phyloP scores from a whole-genome alignment of 148 eudicot genomes.

The Rhododendron molle region DNA sequence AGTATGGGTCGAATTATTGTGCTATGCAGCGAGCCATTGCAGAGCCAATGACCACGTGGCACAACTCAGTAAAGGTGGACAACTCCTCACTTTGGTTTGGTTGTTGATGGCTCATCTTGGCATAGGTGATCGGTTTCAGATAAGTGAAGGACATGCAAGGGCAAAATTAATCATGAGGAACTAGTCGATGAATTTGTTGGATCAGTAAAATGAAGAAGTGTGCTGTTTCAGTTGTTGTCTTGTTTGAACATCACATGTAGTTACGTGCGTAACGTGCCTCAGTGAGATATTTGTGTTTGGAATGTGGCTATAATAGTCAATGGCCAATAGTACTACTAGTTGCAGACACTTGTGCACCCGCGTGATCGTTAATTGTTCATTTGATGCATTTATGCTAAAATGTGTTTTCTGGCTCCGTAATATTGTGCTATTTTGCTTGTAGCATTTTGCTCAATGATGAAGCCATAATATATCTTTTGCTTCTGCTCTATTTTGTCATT shows the following conservation, averaged over 20 bases:
- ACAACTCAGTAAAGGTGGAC: constrained; percentile 18
- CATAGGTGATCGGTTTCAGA: no score
- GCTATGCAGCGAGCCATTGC: constrained; percentile 4
- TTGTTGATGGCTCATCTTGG: neutral
- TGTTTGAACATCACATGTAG: no score
- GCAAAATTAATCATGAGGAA: neutral
- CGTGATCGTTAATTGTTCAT: neutral
- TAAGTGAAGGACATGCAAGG: no score
- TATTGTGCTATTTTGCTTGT: neutral
- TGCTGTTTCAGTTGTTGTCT: neutral
- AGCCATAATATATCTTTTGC: no score
- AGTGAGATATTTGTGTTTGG: neutral
- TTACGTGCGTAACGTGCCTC: neutral
- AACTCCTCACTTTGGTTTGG: constrained; percentile 15
- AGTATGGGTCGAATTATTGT: constrained; percentile 19
- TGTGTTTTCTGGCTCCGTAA: neutral
- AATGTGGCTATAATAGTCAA: neutral
- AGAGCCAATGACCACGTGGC: constrained; percentile 3
- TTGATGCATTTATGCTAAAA: neutral
- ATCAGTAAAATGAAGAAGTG: neutral
- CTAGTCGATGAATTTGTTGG: neutral
- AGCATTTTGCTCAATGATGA: no score
- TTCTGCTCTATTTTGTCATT: no score
- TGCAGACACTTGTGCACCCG: neutral
- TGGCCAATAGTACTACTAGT: neutral